Evolutionary conservation across 2,329 filamentous ascomycete genomes (phyloP), one percentile per base, ranked within the genome.

Genomic region (Xylaria sp.): DNA sequence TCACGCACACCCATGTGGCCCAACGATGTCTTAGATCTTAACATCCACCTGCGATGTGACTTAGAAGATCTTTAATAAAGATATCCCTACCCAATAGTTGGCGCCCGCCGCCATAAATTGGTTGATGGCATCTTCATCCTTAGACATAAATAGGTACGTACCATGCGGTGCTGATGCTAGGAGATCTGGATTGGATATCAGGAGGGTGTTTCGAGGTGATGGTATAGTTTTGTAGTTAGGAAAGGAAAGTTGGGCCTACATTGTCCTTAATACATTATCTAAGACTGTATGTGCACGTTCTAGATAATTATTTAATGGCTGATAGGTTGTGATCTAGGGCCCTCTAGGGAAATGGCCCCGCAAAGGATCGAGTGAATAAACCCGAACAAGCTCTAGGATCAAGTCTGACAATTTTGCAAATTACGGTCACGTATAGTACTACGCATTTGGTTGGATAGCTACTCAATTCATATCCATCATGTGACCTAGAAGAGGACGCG

Each of bases 401-500:
- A 51, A 9, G 42, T 36, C 3, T 50, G 24, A 12, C 12, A 39
- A 47, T 30, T 7, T 0, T 3, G 17, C 11, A 58, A n/a, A 2
- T 5, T 17, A n/a, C 17, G 27, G 42, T 64, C 62, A 71, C 47
- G 2, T 17, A 57, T 6, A 39, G 11, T 50, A 42, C 30, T 39
- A 17, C 32, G 24, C 21, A 64, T 50, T 55, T 59, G 30, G 17
- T 65, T 56, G 34, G 58, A 67, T 50, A 67, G 54, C 57, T 51
- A 60, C 55, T 59, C 30, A 63, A 65, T 71, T 71, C 67, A 65
- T 42, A 42, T 65, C 69, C 68, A 70, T 55, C 63, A 57, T 64
- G 63, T 60, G 21, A 58, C 50, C 55, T 64, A 65, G 48, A 68
- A 64, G 60, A 66, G 54, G 62, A 60, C 57, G 65, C 61, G 58